These are phyloP conservation scores for Castanopsis chinensis DNA, from an alignment of 306 rosid genomes.

Conservation along the genomic window DNA sequence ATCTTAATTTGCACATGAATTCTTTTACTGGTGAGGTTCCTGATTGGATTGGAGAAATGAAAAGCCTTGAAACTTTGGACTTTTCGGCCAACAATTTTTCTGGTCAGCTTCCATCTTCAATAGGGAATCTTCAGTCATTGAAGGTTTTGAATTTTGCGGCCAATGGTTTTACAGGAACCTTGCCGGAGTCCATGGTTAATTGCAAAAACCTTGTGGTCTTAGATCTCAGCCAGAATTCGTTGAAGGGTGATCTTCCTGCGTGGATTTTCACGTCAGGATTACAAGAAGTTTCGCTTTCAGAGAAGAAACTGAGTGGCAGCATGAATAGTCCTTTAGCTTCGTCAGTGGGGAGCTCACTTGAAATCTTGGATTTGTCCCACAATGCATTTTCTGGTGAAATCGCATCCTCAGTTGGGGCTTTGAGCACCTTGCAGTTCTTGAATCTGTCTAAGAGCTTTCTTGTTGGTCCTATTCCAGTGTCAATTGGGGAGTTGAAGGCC, in stretches of 20 bases:
- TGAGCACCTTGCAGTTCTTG: conserved; percentile 64
- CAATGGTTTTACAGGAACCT: conserved; percentile 65
- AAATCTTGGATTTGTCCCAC: conserved; percentile 74
- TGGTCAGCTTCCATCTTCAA: conserved; percentile 62
- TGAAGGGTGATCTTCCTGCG: conserved; percentile 68
- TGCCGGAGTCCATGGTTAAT: conserved; percentile 62
- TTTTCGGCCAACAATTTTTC: conserved; percentile 68
- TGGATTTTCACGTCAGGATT: conserved; percentile 70
- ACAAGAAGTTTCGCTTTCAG: conserved; percentile 52
- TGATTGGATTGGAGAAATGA: conserved; percentile 80
- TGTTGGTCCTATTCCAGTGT: conserved; percentile 65
- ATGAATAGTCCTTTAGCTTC: conserved; percentile 28
- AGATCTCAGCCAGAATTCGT: conserved; percentile 68
- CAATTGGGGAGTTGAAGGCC: conserved; percentile 60
- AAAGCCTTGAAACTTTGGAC: conserved; percentile 67
- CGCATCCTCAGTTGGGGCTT: conserved; percentile 45
- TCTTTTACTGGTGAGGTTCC: conserved; percentile 74
- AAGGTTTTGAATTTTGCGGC: conserved; percentile 66
- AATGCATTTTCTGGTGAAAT: conserved; percentile 77
- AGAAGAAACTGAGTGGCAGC: conserved; percentile 28
- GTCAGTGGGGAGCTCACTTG: conserved; percentile 36
- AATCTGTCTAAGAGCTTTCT: conserved; percentile 69
- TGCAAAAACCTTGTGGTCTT: conserved; percentile 56
- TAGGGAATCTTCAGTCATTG: conserved; percentile 62
- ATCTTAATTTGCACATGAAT: conserved; percentile 55